A percentile compares a stretch with the other conserved stretches of the same genome.
Conservation (phyloP, 192 early-diverging fungal genomes). For the Coemansia sp. region DNA sequence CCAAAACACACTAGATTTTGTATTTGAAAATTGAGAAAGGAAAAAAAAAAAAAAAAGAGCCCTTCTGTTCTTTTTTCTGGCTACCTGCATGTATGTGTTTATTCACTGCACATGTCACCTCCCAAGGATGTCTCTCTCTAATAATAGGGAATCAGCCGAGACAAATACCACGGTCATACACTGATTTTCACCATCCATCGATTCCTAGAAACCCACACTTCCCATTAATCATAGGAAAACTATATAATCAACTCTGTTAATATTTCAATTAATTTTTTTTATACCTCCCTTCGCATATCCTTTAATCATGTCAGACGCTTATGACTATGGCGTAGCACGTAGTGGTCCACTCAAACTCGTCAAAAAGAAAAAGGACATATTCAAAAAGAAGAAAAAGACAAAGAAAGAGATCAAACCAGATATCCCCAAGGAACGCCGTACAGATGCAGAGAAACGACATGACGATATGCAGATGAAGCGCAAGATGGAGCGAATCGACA, state of each 20-base stretch:
- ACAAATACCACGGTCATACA: not conserved
- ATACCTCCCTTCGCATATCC: too few relatives aligned
- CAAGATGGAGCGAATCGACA: constrained; percentile 43
- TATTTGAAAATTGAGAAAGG: not conserved
- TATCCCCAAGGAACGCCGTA: not conserved
- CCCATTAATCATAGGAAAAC: not conserved
- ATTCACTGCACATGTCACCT: too few relatives aligned
- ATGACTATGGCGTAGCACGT: constrained; percentile 46
- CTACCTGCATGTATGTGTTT: not conserved
- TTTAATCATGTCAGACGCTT: constrained; percentile 32
- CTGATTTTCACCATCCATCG: not conserved
- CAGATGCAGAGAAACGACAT: constrained; percentile 35
- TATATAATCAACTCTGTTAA: not conserved
- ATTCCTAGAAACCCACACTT: not conserved
- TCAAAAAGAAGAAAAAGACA: constrained; percentile 25
- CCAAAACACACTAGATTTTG: not conserved
- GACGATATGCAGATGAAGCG: constrained; percentile 28
- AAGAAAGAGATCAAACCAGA: constrained; percentile 1
- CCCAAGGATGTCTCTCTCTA: not conserved
- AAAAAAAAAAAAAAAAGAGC: not conserved
- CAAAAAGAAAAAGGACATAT: constrained; percentile 24
- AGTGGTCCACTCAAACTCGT: constrained; percentile 32
- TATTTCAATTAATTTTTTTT: too few relatives aligned
- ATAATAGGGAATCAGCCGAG: not conserved
- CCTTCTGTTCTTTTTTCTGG: not conserved